Conservation (phyloP, 2,329 filamentous ascomycete genomes). For the Botrytis elliptica region DNA sequence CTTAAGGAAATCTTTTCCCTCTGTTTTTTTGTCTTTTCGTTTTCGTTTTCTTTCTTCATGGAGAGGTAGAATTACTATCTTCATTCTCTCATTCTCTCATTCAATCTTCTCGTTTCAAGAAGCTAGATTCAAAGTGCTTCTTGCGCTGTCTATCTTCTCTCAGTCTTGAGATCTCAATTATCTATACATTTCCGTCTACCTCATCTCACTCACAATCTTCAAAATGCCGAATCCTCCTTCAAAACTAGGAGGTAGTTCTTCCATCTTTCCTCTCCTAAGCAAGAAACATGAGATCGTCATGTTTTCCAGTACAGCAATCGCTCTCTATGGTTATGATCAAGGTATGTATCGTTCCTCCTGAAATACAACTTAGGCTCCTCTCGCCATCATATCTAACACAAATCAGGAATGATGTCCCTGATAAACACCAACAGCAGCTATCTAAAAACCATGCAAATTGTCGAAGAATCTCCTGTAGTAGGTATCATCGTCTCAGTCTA, state of each 20-base stretch:
- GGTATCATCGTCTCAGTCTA: conserved; percentile 55
- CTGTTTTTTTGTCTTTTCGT: neutral
- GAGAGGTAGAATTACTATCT: neutral
- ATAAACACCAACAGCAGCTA: conserved; percentile 58
- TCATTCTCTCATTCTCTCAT: neutral
- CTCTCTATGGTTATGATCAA: conserved; percentile 83
- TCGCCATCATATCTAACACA: neutral
- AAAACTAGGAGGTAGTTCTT: conserved; percentile 27
- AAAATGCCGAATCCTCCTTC: conserved; percentile 39
- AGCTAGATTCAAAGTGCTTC: neutral
- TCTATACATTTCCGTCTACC: neutral
- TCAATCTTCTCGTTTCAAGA: neutral
- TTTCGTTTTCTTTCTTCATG: neutral
- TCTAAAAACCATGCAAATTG: conserved; percentile 56
- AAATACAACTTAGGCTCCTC: neutral
- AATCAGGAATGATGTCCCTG: conserved; percentile 67
- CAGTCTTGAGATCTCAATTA: neutral
- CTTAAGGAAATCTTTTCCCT: neutral
- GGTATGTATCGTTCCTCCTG: conserved; percentile 43
- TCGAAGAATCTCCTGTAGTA: conserved; percentile 21
- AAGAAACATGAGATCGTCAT: conserved; percentile 42
- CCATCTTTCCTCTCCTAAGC: conserved; percentile 34
- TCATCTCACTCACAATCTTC: neutral
- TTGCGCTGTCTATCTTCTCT: neutral
- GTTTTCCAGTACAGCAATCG: conserved; percentile 44